Evolutionary conservation across 2,329 filamentous ascomycete genomes (phyloP).

Genomic region (Fonsecaea multimorphosa): DNA sequence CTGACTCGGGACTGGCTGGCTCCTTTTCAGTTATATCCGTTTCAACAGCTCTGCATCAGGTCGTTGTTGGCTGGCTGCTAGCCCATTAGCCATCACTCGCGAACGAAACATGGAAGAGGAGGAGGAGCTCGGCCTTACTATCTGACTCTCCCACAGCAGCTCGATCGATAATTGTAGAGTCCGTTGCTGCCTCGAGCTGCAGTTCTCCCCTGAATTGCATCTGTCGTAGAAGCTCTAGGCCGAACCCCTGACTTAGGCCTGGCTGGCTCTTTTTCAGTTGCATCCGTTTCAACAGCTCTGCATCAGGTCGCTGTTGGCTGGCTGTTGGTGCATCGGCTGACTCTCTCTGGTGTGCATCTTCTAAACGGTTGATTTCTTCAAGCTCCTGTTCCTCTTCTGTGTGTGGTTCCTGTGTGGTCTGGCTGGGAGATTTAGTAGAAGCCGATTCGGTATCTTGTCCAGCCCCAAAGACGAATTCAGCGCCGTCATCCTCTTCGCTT

Average conservation of each 20-base stretch:
- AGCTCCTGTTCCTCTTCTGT: conserved; percentile 14
- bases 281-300: conserved; percentile 18
- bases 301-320: conserved; percentile 14
- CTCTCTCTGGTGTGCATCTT: conserved; percentile 21
- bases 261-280: conserved; percentile 13
- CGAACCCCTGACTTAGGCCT: conserved; percentile 9
- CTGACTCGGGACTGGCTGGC: too few relatives aligned
- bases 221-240: conserved; percentile 11
- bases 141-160: conserved; percentile 14
- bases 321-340: background rate
- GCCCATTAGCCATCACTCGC: too few relatives aligned
- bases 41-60: too few relatives aligned
- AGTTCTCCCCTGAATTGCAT: conserved; percentile 9
- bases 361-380: conserved; percentile 26
- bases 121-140: conserved; percentile 18
- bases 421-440: background rate
- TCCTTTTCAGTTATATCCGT: too few relatives aligned
- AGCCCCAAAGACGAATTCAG: conserved; percentile 28
- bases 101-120: too few relatives aligned
- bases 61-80: too few relatives aligned
- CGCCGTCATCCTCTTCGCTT: too few relatives aligned
- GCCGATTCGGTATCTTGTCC: background rate
- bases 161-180: conserved; percentile 5
- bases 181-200: conserved; percentile 6
- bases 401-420: background rate